Evolutionary conservation across 2,329 filamentous ascomycete genomes (phyloP).

Genomic region (Plenodomus tracheiphilus): DNA sequence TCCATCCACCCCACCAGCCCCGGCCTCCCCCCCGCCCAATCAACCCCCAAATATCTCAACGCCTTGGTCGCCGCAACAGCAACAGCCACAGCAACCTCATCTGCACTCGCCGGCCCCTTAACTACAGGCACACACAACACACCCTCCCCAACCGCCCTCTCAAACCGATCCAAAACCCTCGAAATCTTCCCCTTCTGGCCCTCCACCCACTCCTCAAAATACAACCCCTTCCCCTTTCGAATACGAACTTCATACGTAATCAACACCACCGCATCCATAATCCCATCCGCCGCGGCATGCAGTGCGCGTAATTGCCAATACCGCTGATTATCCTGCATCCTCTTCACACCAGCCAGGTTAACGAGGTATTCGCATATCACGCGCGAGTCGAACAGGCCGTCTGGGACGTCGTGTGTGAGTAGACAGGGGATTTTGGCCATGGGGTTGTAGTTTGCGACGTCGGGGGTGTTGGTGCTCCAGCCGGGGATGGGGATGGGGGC

Average conservation of each 20-base stretch:
- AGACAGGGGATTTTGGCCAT: constrained; percentile 38
- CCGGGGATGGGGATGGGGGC: constrained; percentile 30
- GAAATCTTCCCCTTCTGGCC: constrained; percentile 34
- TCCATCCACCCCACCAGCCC: constrained; percentile 27
- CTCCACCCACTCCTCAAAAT: constrained; percentile 33
- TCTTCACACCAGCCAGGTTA: constrained; percentile 10
- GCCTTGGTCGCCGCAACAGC: constrained; percentile 15
- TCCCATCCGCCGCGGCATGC: constrained; percentile 32
- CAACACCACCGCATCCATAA: constrained; percentile 35
- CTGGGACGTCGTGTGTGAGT: constrained; percentile 25
- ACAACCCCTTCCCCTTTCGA: constrained; percentile 23
- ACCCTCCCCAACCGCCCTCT: constrained; percentile 18
- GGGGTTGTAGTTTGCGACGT: constrained; percentile 31
- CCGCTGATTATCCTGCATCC: constrained; percentile 12
- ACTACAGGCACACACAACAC: constrained; percentile 10
- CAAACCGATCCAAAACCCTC: constrained; percentile 29
- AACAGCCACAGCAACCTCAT: constrained; percentile 30
- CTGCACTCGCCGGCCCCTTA: constrained; percentile 11
- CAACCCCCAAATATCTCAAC: constrained; percentile 14
- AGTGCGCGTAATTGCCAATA: constrained; percentile 29
- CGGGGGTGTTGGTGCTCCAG: constrained; percentile 36
- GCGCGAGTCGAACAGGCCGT: constrained; percentile 34
- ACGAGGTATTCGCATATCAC: constrained; percentile 35
- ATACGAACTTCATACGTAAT: constrained; percentile 33
- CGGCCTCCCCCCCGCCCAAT: constrained; percentile 23